Evolutionary conservation across 768 basidiomycete species (phyloP), one percentile per base, ranked within the genome.

Genomic region (Lactarius pseudohatsudake): DNA sequence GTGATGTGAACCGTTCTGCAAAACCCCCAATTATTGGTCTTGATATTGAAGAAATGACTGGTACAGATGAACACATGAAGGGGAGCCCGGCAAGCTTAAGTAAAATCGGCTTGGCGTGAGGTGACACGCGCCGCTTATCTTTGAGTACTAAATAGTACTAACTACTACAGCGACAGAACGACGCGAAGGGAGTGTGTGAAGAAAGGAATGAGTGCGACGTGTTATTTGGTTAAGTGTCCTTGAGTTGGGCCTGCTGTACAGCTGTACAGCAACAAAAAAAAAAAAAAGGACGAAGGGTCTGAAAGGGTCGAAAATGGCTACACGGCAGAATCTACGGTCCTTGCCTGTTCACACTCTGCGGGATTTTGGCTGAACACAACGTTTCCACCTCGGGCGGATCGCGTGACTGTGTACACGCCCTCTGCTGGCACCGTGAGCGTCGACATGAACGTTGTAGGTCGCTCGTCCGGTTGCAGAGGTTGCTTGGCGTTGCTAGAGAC

Each of bases 351-450:
- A 38, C n/a, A 16, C 15, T 7, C n/a, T 10, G 40, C 4, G 15
- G 30, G 1, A 20, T 22, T 9, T 13, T 30, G 32, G 28, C 22
- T 13, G 26, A 34, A 61, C 34, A 13, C 7, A n/a, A 2, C 26
- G 22, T 13, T 22, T 11, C 40, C 55, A 11, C 36, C 13, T 32
- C 45, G 34, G n/a, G 20, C 40, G 6, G 57, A 60, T 34, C 38
- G 28, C 20, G 45, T 45, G 22, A 11, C 26, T 4, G 57, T 54
- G 34, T 50, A 47, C 15, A 18, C 22, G 16, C 16, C 47, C 30
- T 59, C 61, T 1, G 36, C 22, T 43, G 56, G 65, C 9, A 54
- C 18, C 15, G 65, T 66, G 5, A 66, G 50, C 13, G 65, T 66
- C 41, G 61, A 56, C 13, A 28, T 32, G 4, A 50, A 59, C 0